phyloP scores from a whole-genome alignment of 1,284 basidiomycete species.

The Fomes fomentarius region DNA sequence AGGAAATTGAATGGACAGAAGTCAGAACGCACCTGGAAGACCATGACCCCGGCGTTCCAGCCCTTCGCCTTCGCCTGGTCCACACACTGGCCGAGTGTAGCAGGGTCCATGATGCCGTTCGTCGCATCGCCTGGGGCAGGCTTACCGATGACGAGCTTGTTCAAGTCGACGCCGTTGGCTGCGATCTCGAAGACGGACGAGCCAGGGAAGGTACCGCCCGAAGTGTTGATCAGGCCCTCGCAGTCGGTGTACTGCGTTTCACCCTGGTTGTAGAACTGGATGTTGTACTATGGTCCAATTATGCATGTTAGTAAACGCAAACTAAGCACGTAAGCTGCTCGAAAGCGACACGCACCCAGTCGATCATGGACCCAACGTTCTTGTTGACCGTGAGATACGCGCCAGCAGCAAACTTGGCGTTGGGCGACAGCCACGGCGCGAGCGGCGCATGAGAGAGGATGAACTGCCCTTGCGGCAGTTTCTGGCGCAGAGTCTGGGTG shows the following conservation, averaged over 20 bases:
- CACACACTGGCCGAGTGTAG: constrained; percentile 57
- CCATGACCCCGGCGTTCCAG: constrained; percentile 61
- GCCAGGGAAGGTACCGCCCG: constrained; percentile 54
- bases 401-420: constrained; percentile 50
- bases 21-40: constrained; percentile 31
- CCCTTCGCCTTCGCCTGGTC: constrained; percentile 54
- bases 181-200: constrained; percentile 65
- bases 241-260: constrained; percentile 63
- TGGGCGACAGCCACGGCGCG: constrained; percentile 50
- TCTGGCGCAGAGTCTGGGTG: constrained; percentile 40
- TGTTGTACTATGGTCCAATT: constrained; percentile 46
- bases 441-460: constrained; percentile 41
- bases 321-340: not conserved
- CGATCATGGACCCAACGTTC: constrained; percentile 51
- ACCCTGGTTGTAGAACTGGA: constrained; percentile 72
- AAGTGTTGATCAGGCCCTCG: constrained; percentile 52
- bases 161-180: constrained; percentile 51
- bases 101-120: constrained; percentile 59
- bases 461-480: constrained; percentile 38
- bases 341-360: constrained; percentile 34
- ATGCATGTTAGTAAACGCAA: not conserved
- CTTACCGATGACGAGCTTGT: constrained; percentile 65
- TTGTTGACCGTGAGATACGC: constrained; percentile 61
- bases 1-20: not conserved
- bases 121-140: constrained; percentile 57